Conservation (phyloP, 805 yeast species). For the Candida orba region DNA sequence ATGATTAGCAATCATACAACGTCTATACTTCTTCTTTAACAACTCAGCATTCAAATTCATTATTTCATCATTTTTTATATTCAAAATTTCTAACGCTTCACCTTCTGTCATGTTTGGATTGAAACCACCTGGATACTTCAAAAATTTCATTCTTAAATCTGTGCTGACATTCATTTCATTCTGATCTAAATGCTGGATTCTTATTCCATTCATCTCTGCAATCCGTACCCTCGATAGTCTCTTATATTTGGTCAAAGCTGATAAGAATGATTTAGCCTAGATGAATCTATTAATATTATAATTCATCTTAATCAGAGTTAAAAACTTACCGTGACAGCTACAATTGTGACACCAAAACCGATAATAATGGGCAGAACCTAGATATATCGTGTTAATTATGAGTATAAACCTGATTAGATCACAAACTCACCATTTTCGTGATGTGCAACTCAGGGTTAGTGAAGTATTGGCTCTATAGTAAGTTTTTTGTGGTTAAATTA, state of each 20-base stretch:
- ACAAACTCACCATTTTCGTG: not conserved
- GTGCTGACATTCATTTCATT: slow-evolving; percentile 11
- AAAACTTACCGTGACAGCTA: slow-evolving; percentile 39
- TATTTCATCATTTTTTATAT: slow-evolving; percentile 50
- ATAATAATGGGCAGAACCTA: slow-evolving; percentile 44
- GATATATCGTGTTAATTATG: not conserved
- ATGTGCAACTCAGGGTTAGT: no score
- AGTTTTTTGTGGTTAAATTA: no score
- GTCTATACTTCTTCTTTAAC: slow-evolving; percentile 66
- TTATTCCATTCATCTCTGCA: slow-evolving; percentile 34
- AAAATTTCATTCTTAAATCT: slow-evolving; percentile 25
- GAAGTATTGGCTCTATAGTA: no score
- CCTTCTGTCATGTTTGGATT: slow-evolving; percentile 56
- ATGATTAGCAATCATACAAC: slow-evolving; percentile 74
- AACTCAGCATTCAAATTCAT: slow-evolving; percentile 37
- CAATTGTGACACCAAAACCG: slow-evolving; percentile 47
- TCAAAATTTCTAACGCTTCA: slow-evolving; percentile 62
- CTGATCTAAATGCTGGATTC: slow-evolving; percentile 8
- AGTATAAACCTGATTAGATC: not conserved
- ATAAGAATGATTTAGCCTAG: slow-evolving; percentile 29
- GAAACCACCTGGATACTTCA: slow-evolving; percentile 54
- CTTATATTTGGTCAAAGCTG: slow-evolving; percentile 26
- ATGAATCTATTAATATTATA: not conserved
- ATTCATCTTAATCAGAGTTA: not conserved
- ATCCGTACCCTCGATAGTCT: slow-evolving; percentile 30